Evolutionary conservation across 2,329 filamentous ascomycete genomes (phyloP).

Genomic region (Fusarium nodosum): DNA sequence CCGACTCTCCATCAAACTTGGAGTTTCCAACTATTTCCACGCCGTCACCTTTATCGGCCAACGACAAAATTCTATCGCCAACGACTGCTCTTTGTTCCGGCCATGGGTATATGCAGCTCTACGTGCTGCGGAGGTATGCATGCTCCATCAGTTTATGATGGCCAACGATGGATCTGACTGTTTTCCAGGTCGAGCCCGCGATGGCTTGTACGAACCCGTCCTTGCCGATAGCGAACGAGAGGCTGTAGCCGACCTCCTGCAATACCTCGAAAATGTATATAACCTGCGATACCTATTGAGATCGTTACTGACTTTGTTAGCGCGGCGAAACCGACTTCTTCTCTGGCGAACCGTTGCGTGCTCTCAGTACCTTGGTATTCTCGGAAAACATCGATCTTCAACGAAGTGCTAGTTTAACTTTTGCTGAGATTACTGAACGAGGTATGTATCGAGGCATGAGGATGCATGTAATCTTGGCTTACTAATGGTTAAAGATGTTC

Average conservation of each 20-base stretch:
- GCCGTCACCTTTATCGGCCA: constrained; percentile 25
- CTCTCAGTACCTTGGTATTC: constrained; percentile 95
- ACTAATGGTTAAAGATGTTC: constrained; percentile 77
- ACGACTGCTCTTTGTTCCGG: constrained; percentile 44
- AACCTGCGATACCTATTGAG: not conserved
- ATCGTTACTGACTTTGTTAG: constrained; percentile 64
- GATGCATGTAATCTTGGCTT: not conserved
- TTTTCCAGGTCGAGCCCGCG: constrained; percentile 76
- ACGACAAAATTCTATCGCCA: constrained; percentile 25
- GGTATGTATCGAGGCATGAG: constrained; percentile 68
- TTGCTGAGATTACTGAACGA: constrained; percentile 98
- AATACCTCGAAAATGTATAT: constrained; percentile 95
- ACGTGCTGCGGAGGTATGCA: constrained; percentile 67
- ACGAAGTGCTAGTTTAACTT: constrained; percentile 95
- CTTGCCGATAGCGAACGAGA: constrained; percentile 96
- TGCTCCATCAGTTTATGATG: constrained; percentile 17
- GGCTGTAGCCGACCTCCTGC: constrained; percentile 93
- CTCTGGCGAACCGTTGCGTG: constrained; percentile 91
- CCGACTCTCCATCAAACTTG: constrained; percentile 30
- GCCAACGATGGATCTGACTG: constrained; percentile 31
- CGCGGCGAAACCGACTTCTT: constrained; percentile 99
- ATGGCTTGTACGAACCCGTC: constrained; percentile 86
- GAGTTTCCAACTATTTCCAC: constrained; percentile 22
- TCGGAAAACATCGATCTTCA: constrained; percentile 99
- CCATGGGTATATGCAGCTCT: constrained; percentile 74